Base-by-base conservation (phyloP, 495 filamentous ascomycete species). In the Tuber melanosporum region DNA sequence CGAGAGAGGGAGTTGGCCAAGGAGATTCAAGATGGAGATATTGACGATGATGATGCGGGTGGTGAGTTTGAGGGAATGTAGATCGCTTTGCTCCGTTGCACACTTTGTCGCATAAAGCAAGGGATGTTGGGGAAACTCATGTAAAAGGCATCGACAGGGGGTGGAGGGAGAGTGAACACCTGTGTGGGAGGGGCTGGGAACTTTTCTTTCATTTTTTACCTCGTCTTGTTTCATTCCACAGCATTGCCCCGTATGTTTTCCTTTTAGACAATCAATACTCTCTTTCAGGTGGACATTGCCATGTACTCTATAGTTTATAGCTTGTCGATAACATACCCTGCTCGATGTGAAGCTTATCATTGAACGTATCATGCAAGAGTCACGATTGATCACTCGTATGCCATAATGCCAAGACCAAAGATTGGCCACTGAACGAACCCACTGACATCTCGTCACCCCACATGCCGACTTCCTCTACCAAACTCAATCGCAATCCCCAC, bases 41-140 rank as follows among this genome's bases (percentile, higher is more conserved):
- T 97, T 86, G 95, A 98, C 80, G 95, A 97, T 83, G 96, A 97
- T 82, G 95, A 98, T 87, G 93, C 94, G 72, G 94, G 94, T 73
- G 95, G 94, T 57, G 96, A 97, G 83, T 98, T 97, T 85, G 96
- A 98, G 85, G 95, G 94, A 78, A 93, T 99, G 89, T 98, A 92
- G 90, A 82, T 71, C 74, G 71, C 52, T 74, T 80, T 26, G 49
- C 44, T 42, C 44, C 44, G 71, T 72, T 44, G 39, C 71, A 66
- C 32, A 66, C 26, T 66, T 36, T 17, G 57, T 26, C 57, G 57
- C 32, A 66, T 66, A 36, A 62, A 32, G 17, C 57, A 66, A 36
- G 57, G 12, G 57, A 17, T 36, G 57, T 66, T 62, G 10, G 52
- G 20, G 52, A 32, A 62, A 32, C 52, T 57, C 57, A 19, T 36